These are phyloP conservation scores for Lentinula novae-zelandiae DNA, from an alignment of 1,284 basidiomycete species.

Conservation along the genomic window DNA sequence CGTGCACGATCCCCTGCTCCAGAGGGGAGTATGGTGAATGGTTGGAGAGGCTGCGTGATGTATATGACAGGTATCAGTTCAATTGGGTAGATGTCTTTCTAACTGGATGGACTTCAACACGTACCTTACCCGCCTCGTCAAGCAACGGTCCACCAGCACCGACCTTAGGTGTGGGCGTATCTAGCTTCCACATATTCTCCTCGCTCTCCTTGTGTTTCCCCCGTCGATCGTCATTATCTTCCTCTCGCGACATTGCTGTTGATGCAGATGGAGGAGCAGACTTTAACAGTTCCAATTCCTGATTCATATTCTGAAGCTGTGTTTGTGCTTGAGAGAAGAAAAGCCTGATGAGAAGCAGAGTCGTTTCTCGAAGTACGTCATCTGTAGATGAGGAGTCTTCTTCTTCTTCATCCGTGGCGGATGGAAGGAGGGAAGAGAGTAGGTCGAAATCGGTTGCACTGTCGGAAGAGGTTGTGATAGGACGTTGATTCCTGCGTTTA, in stretches of 20 bases:
- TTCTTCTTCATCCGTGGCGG: conserved; percentile 34
- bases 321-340: conserved; percentile 68
- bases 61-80: not conserved
- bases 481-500: conserved; percentile 43
- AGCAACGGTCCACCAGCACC: conserved; percentile 57
- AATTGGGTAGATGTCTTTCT: not conserved
- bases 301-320: conserved; percentile 65
- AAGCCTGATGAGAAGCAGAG: conserved; percentile 70
- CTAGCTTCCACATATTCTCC: conserved; percentile 77
- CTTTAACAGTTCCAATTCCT: conserved; percentile 73
- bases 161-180: conserved; percentile 39
- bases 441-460: conserved; percentile 52
- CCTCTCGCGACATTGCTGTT: conserved; percentile 27
- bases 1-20: conserved; percentile 63
- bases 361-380: conserved; percentile 62
- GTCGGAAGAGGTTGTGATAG: conserved; percentile 25
- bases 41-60: conserved; percentile 33
- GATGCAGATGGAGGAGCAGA: conserved; percentile 41
- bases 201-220: conserved; percentile 34
- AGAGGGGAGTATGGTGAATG: conserved; percentile 89
- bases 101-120: conserved; percentile 10
- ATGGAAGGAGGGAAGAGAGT: conserved; percentile 56
- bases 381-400: conserved; percentile 55
- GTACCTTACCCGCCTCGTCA: conserved; percentile 73
- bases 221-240: conserved; percentile 31